Conservation (phyloP, 495 filamentous ascomycete species). For the Aspergillus ostianus region DNA sequence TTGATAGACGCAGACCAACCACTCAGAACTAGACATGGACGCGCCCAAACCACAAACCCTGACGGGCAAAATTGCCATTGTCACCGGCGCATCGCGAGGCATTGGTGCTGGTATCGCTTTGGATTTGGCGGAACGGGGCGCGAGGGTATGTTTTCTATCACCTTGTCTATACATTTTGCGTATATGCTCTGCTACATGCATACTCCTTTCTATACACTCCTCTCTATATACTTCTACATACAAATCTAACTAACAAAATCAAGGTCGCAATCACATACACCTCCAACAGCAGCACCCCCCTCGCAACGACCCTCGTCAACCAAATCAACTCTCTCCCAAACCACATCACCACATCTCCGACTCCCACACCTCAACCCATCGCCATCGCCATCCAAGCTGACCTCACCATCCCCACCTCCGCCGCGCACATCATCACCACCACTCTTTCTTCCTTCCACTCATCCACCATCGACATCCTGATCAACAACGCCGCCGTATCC, state of each 20-base stretch:
- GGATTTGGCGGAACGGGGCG: constrained; percentile 29
- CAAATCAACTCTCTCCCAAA: constrained; percentile 4
- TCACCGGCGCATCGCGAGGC: constrained; percentile 31
- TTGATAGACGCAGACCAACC: no score
- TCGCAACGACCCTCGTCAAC: background rate
- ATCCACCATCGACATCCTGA: constrained; percentile 24
- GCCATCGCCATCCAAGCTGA: constrained; percentile 34
- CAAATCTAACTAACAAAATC: background rate
- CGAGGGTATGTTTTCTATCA: no score
- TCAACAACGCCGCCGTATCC: constrained; percentile 24
- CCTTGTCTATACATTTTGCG: no score
- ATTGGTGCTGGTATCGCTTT: constrained; percentile 31
- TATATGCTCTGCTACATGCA: no score
- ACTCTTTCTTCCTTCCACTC: constrained; percentile 23
- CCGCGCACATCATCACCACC: background rate
- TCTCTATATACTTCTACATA: background rate
- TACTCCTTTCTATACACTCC: no score
- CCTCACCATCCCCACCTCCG: constrained; percentile 28
- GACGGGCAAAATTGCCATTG: constrained; percentile 21
- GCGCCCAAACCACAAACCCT: constrained; percentile 1
- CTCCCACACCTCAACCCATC: background rate
- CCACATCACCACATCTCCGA: background rate
- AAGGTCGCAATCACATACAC: constrained; percentile 22
- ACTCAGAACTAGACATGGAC: background rate
- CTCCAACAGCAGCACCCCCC: constrained; percentile 6